phyloP scores from a whole-genome alignment of 2,329 filamentous ascomycete species.

The Zymoseptoria tritici region DNA sequence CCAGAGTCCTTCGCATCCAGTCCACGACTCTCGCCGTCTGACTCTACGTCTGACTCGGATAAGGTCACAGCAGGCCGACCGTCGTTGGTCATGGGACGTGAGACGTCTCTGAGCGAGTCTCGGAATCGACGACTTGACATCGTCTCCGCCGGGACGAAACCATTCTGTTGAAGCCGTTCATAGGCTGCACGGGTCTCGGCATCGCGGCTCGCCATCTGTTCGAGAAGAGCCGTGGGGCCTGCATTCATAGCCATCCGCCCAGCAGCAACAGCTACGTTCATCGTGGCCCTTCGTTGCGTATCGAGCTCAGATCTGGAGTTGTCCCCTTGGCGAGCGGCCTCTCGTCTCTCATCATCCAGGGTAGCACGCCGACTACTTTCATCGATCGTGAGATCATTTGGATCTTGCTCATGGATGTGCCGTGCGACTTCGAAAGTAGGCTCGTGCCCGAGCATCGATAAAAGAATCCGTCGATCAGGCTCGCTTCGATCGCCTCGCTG shows the following conservation, averaged over 20 bases:
- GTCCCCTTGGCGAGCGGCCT: constrained; percentile 22
- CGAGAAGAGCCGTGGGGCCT: constrained; percentile 16
- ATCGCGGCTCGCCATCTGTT: constrained; percentile 21
- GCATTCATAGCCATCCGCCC: constrained; percentile 23
- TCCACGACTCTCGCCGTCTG: constrained; percentile 25
- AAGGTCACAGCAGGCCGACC: constrained; percentile 7
- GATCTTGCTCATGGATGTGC: constrained; percentile 13
- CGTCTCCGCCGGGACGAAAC: constrained; percentile 8
- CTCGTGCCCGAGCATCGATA: constrained; percentile 18
- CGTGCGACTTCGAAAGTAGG: constrained; percentile 12
- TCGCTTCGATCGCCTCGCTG: constrained; percentile 19
- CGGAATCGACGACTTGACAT: constrained; percentile 7
- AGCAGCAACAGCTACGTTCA: constrained; percentile 22
- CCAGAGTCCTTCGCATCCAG: constrained; percentile 41
- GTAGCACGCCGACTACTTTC: not conserved
- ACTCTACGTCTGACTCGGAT: constrained; percentile 17
- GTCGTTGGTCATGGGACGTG: constrained; percentile 7
- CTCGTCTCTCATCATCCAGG: constrained; percentile 9
- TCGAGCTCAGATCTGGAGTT: constrained; percentile 24
- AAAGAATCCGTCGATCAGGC: constrained; percentile 17
- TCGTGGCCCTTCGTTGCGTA: constrained; percentile 21
- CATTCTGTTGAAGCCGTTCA: constrained; percentile 17
- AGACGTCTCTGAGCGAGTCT: not conserved
- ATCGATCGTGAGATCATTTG: not conserved
- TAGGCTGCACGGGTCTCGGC: constrained; percentile 23